Percentiles rank a stretch among this genome's conserved stretches.
These are phyloP conservation scores for Gnetum montanum DNA, from an alignment of 75 land plant species.

Conservation along the genomic window DNA sequence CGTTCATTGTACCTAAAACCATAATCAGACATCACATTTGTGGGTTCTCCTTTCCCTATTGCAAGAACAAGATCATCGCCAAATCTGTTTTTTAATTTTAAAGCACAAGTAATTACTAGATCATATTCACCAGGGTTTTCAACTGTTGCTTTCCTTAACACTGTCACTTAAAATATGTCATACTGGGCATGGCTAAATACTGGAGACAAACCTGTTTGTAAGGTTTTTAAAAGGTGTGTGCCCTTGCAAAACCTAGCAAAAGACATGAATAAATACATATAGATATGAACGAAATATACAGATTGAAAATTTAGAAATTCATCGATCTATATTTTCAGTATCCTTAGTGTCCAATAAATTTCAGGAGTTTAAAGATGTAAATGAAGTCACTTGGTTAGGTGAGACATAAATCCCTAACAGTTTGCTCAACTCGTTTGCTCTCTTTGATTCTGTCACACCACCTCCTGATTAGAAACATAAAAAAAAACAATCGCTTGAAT, in stretches of 20 bases:
- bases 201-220: constrained; percentile 24
- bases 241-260: constrained; percentile 53
- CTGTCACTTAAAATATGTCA: not conserved
- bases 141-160: not conserved
- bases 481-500: not conserved
- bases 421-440: constrained; percentile 37
- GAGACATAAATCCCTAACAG: constrained; percentile 34
- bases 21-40: constrained; percentile 70
- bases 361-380: too few relatives aligned
- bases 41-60: constrained; percentile 91
- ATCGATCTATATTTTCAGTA: too few relatives aligned
- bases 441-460: constrained; percentile 54
- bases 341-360: too few relatives aligned
- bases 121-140: not conserved
- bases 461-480: constrained; percentile 29
- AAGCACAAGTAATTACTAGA: not conserved
- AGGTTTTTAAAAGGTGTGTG: constrained; percentile 58
- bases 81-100: constrained; percentile 31
- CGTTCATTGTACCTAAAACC: constrained; percentile 55
- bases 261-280: not conserved
- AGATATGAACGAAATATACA: too few relatives aligned
- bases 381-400: constrained; percentile 19
- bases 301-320: too few relatives aligned
- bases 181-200: not conserved
- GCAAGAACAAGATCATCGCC: constrained; percentile 52